Evolutionary conservation across 2,329 filamentous ascomycete species (phyloP), one percentile per base, ranked within the genome.

Genomic region (Pseudogymnoascus verrucosus): DNA sequence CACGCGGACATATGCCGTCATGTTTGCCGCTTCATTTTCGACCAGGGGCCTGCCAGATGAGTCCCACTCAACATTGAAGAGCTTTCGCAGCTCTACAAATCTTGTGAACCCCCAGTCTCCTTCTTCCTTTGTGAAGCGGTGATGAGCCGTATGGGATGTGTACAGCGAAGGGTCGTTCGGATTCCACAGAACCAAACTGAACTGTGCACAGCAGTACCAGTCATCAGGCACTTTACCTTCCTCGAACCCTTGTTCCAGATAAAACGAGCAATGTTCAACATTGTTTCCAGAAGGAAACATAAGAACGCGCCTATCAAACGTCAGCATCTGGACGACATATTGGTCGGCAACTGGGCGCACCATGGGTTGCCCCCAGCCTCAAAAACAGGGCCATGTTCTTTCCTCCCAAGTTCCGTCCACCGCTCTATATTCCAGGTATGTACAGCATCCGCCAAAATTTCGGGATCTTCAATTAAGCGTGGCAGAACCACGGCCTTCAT

Each of bases 91-190:
- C 74, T 98, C 95, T 11, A 92, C 87, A 73, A 98, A 99, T 63
- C 93, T 82, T n/a, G 95, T 99, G 75, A 99, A 99, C 1, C 95
- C 95, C 95, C 95, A 99, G 72, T 99, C 95, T 23, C 91, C 92
- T 76, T 99, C 95, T 47, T 98, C 95, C 67, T 90, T 90, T 3
- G 92, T 98, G 76, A 98, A 99, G 65, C 95, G 89, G 74, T 99
- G 95, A 70, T 93, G 91, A n/a, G 95, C 95, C 47, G 80, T 84
- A 79, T 91, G 87, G 70, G 96, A 89, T 40, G 83, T 76, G 75
- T 89, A 91, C 70, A 97, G 84, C 67, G 86, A 87, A n/a, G 95
- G 93, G 71, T 97, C 91, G 72, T 93, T 91, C 54, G 89, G 88
- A 75, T 98, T 99, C 88, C 91, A 97, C 63, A 99, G 80, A 4